Evolutionary conservation across 805 yeast genomes (phyloP).

Genomic region (Scheffersomyces spartinae): DNA sequence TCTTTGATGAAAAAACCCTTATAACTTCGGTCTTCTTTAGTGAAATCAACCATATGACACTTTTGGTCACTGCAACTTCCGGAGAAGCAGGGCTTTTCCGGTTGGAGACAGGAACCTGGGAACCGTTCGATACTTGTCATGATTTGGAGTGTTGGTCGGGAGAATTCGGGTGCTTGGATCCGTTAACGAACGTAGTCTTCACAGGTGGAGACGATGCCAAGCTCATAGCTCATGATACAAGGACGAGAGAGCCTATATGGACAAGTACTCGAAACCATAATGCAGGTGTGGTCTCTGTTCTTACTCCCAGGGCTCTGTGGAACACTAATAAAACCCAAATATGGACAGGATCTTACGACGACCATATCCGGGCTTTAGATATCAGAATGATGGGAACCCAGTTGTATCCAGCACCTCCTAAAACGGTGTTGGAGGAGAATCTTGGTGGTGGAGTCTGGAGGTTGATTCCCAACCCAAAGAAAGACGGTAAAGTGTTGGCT

Average conservation of each 20-base stretch:
- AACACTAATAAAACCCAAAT: conserved; percentile 33
- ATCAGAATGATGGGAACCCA: conserved; percentile 39
- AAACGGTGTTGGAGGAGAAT: conserved; percentile 28
- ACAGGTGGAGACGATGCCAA: conserved; percentile 88
- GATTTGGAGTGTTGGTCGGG: conserved; percentile 85
- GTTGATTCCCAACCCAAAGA: conserved; percentile 48
- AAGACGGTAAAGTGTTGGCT: conserved; percentile 43
- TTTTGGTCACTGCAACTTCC: conserved; percentile 54
- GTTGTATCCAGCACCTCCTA: conserved; percentile 36
- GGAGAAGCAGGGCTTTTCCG: conserved; percentile 46
- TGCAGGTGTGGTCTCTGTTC: conserved; percentile 85
- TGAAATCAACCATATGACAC: conserved; percentile 20
- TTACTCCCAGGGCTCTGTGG: conserved; percentile 39
- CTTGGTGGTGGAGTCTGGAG: conserved; percentile 97
- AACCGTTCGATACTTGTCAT: conserved; percentile 35
- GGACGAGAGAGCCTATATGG: conserved; percentile 28
- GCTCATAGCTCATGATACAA: conserved; percentile 61
- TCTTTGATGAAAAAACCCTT: conserved; percentile 38
- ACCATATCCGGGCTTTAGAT: conserved; percentile 58
- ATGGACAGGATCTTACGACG: conserved; percentile 93
- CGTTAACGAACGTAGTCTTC: conserved; percentile 46
- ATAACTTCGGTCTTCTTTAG: conserved; percentile 58
- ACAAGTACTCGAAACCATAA: conserved; percentile 51
- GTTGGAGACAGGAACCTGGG: conserved; percentile 7
- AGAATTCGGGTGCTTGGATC: conserved; percentile 48